These are phyloP conservation scores for Linum usitatissimum DNA, from an alignment of 345 rosid genomes.

Conservation along the genomic window DNA sequence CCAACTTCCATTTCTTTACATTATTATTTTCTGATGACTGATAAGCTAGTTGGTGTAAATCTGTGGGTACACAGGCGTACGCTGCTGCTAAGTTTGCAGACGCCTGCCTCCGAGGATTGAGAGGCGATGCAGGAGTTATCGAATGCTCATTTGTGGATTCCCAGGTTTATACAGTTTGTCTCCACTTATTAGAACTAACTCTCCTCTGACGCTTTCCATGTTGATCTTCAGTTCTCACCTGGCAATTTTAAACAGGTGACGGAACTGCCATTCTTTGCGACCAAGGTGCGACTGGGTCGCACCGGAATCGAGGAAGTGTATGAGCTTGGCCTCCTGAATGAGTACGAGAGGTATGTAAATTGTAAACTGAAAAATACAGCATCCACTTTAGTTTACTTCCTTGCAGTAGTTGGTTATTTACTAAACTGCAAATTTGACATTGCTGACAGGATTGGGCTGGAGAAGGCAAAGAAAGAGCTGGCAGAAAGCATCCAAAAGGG, in stretches of 20 bases:
- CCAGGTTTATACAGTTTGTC: background rate
- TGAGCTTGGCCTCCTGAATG: slow-evolving; percentile 23
- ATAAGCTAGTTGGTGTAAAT: background rate
- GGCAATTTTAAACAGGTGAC: background rate
- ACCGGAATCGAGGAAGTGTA: slow-evolving; percentile 21
- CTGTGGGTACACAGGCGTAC: background rate
- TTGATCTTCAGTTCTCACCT: background rate
- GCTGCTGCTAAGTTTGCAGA: slow-evolving; percentile 9
- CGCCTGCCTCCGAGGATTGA: slow-evolving; percentile 6
- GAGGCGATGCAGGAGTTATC: slow-evolving; percentile 3
- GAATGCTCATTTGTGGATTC: slow-evolving; percentile 5
- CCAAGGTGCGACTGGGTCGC: slow-evolving; percentile 20
- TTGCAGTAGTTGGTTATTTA: too few relatives aligned
- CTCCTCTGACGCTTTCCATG: background rate
- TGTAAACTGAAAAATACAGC: background rate
- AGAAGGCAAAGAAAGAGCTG: background rate
- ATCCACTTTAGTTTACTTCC: too few relatives aligned
- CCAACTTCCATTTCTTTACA: background rate
- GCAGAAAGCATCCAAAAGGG: background rate
- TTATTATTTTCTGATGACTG: background rate
- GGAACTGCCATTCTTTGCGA: slow-evolving; percentile 7
- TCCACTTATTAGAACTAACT: background rate
- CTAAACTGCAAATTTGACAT: too few relatives aligned
- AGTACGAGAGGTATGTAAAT: slow-evolving; percentile 21
- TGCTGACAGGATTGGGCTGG: background rate